phyloP scores from a whole-genome alignment of 768 basidiomycete genomes.

The Auriscalpium microsporum region DNA sequence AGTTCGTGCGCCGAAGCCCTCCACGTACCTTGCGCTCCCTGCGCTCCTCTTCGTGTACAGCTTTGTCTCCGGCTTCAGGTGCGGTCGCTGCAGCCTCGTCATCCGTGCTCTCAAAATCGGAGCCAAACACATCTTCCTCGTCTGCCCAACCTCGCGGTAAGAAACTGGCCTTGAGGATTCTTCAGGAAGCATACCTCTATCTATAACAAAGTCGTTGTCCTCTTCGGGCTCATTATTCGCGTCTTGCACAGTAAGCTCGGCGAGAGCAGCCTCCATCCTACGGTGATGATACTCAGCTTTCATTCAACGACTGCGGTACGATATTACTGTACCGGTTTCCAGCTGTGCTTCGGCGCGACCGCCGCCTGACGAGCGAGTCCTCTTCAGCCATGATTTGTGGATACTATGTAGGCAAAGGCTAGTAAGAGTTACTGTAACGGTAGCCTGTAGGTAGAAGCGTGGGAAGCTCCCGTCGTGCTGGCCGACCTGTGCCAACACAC shows the following conservation, averaged over 20 bases:
- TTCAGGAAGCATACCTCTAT: slow-evolving; percentile 40
- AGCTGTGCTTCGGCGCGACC: slow-evolving; percentile 64
- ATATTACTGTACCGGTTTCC: slow-evolving; percentile 53
- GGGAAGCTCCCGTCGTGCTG: no score
- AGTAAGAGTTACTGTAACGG: no score
- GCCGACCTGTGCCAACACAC: no score
- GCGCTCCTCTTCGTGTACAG: slow-evolving; percentile 53
- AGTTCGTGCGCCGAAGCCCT: background rate
- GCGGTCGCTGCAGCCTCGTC: slow-evolving; percentile 49
- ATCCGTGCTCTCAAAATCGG: slow-evolving; percentile 82
- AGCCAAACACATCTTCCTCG: slow-evolving; percentile 75
- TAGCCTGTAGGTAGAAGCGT: no score
- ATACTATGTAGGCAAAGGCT: no score
- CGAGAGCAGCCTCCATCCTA: slow-evolving; percentile 74
- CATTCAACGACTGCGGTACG: background rate
- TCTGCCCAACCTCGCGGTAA: slow-evolving; percentile 31
- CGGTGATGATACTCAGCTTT: slow-evolving; percentile 1
- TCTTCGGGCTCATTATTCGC: slow-evolving; percentile 55
- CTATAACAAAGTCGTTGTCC: slow-evolving; percentile 61
- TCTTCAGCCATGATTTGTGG: slow-evolving; percentile 19
- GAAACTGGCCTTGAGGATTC: no score
- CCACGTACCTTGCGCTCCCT: slow-evolving; percentile 37
- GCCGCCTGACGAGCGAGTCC: slow-evolving; percentile 46
- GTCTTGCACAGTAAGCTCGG: slow-evolving; percentile 50
- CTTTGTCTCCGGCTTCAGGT: slow-evolving; percentile 46